Evolutionary conservation across 345 rosid genomes (phyloP).

Genomic region (Citrus reticulata): DNA sequence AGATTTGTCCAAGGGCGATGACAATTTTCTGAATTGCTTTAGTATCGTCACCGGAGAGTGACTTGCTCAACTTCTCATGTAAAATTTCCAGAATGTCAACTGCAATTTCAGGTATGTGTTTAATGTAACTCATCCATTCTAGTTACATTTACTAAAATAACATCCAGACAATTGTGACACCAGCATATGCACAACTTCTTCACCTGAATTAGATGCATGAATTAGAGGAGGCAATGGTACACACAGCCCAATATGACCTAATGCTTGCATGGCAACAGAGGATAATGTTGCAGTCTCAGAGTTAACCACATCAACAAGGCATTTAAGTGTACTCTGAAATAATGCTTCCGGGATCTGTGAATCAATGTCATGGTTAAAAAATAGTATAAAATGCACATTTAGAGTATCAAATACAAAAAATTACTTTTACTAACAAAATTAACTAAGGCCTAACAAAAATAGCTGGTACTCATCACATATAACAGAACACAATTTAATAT

Average conservation of each 20-base stretch:
- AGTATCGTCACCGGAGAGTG: constrained; percentile 75
- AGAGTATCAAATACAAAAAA: not conserved
- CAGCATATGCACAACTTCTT: constrained; percentile 22
- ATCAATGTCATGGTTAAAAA: constrained; percentile 7
- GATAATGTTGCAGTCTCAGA: constrained; percentile 72
- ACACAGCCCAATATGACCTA: constrained; percentile 89
- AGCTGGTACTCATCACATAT: not conserved
- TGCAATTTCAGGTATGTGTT: constrained; percentile 33
- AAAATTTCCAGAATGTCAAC: constrained; percentile 54
- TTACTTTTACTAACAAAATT: not conserved
- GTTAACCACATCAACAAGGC: constrained; percentile 61
- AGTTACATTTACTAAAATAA: not conserved
- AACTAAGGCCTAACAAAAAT: not conserved
- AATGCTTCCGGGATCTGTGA: constrained; percentile 61
- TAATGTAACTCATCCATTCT: constrained; percentile 15
- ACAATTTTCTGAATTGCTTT: constrained; percentile 80
- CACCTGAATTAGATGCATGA: constrained; percentile 61
- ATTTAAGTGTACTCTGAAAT: constrained; percentile 58
- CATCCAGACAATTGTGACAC: not conserved
- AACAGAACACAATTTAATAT: not conserved
- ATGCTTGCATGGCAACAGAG: constrained; percentile 91
- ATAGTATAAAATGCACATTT: not conserved
- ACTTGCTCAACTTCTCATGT: constrained; percentile 71
- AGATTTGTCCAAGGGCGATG: constrained; percentile 80
- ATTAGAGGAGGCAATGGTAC: constrained; percentile 58